Percentiles rank a stretch among this genome's conserved stretches.
phyloP scores from a whole-genome alignment of 345 rosid genomes.

The Zanthoxylum bungeanum region DNA sequence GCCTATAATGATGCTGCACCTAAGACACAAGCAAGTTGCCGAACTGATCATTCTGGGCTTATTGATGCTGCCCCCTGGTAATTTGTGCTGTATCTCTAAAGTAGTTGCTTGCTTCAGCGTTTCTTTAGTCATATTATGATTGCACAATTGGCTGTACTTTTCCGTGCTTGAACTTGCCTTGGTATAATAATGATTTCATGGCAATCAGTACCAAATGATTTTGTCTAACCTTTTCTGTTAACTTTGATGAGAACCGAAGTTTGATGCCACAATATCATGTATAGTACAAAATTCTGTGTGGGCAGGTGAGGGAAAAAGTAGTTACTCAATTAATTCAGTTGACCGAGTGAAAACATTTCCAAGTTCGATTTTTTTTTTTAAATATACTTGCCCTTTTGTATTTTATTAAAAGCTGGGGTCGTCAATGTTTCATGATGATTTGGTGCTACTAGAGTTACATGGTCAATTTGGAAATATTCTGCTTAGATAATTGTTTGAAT shows the following conservation, averaged over 20 bases:
- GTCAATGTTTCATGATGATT: background rate
- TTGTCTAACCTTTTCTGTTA: background rate
- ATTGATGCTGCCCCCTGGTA: conserved; percentile 96
- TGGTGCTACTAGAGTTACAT: background rate
- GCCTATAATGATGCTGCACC: conserved; percentile 66
- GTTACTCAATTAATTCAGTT: background rate
- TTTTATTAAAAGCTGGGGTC: background rate
- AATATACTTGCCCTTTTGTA: background rate
- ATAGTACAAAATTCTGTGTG: background rate
- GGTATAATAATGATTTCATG: background rate
- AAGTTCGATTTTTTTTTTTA: background rate
- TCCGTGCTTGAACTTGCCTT: background rate
- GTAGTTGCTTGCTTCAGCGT: background rate
- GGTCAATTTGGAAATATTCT: conserved; percentile 8
- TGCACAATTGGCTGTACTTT: background rate
- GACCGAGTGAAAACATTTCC: background rate
- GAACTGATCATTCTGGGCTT: too few relatives aligned
- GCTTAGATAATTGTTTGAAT: background rate
- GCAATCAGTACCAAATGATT: background rate
- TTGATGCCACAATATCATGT: background rate
- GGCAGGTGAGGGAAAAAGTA: background rate
- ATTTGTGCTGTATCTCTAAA: conserved; percentile 20
- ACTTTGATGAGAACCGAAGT: background rate
- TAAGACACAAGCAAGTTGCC: conserved; percentile 72
- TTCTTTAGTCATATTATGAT: background rate